phyloP scores from a whole-genome alignment of 352 stramenopile genomes.

The Pythium phragmitis region DNA sequence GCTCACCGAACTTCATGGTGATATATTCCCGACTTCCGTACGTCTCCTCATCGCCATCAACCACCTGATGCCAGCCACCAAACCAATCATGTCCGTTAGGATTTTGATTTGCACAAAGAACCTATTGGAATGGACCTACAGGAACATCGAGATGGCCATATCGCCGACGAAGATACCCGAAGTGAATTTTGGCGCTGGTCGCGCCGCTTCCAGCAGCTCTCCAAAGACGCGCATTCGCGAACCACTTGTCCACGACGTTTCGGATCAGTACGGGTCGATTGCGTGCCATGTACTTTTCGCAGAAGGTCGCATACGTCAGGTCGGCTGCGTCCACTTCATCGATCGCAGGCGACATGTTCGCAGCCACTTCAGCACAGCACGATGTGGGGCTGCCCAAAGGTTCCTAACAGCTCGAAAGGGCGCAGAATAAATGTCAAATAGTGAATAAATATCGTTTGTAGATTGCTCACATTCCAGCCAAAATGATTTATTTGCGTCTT shows the following conservation, averaged over 20 bases:
- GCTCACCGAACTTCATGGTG: slow-evolving; percentile 62
- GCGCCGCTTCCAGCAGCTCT: background rate
- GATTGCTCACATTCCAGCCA: background rate
- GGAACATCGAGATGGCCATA: slow-evolving; percentile 61
- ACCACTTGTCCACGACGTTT: slow-evolving; percentile 50
- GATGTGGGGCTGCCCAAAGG: background rate
- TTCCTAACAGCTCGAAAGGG: background rate
- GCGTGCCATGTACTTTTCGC: slow-evolving; percentile 58
- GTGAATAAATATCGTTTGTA: background rate
- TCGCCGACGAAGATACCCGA: slow-evolving; percentile 32
- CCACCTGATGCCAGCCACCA: slow-evolving; percentile 30
- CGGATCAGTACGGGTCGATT: slow-evolving; percentile 72
- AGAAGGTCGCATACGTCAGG: slow-evolving; percentile 74
- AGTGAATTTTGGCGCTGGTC: slow-evolving; percentile 34
- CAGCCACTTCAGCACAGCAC: background rate
- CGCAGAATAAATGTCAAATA: background rate
- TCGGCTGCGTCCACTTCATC: slow-evolving; percentile 51
- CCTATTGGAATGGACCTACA: slow-evolving; percentile 23
- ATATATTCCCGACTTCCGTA: slow-evolving; percentile 58
- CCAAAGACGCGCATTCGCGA: slow-evolving; percentile 27
- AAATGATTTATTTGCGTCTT: background rate
- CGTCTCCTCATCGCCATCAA: slow-evolving; percentile 53
- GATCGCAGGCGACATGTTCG: slow-evolving; percentile 31
- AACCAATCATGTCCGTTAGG: background rate
- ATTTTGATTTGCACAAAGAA: background rate